Evolutionary conservation across 768 basidiomycete genomes (phyloP).

Genomic region (Baorangia bicolor): DNA sequence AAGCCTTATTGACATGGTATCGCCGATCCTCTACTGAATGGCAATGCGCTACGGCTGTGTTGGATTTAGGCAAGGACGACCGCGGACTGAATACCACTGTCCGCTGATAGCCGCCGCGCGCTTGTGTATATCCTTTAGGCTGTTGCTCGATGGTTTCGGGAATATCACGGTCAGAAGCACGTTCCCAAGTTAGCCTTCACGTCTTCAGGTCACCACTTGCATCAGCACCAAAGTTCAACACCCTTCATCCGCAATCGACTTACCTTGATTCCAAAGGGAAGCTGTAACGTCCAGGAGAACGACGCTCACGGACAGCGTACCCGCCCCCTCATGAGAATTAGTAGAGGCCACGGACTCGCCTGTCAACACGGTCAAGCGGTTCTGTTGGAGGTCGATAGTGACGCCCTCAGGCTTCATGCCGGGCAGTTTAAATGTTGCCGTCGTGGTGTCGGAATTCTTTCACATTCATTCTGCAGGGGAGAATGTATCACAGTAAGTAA

Average conservation of each 20-base stretch:
- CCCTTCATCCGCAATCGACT: neutral
- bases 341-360: too few species aligned
- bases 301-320: constrained; percentile 44
- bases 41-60: constrained; percentile 44
- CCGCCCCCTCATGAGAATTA: constrained; percentile 37
- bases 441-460: constrained; percentile 42
- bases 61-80: too few species aligned
- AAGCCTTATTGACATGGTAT: too few species aligned
- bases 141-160: constrained; percentile 43
- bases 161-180: constrained; percentile 47
- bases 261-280: constrained; percentile 44
- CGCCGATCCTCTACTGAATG: constrained; percentile 3
- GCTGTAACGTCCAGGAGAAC: too few species aligned
- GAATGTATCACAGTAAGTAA: too few species aligned
- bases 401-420: constrained; percentile 51
- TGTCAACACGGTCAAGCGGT: constrained; percentile 44
- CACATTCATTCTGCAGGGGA: too few species aligned
- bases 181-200: constrained; percentile 46
- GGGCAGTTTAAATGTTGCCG: constrained; percentile 34
- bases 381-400: constrained; percentile 44
- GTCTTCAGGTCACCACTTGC: constrained; percentile 42
- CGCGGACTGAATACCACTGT: too few species aligned
- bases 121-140: too few species aligned
- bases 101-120: too few species aligned
- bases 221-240: too few species aligned